Evolutionary conservation across 2,329 filamentous ascomycete genomes (phyloP), one percentile per base, ranked within the genome.

Genomic region (Pseudocercospora cruenta): DNA sequence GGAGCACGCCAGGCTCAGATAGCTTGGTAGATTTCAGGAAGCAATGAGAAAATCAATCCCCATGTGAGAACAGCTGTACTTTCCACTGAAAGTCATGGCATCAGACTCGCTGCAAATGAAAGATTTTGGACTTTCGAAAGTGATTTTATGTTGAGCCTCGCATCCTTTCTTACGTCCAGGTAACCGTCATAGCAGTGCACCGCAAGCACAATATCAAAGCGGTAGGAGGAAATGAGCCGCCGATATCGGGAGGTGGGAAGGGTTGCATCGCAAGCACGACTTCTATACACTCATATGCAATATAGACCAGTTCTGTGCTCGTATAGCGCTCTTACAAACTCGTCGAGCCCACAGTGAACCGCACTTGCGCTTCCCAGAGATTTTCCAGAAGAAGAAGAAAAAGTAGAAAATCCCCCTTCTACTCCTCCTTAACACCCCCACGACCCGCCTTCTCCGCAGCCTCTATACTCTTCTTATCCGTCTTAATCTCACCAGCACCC

Each of bases 401-500:
- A 26, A 26, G 24, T 26, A 26, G 24, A 26, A 26, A 26, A 59
- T 24, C 24, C 19, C 58, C 21, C 47, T 31, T 67, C 68, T 83
- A 85, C 79, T 85, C 83, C 71, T 85, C 83, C 80, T 85, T 85
- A 62, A 79, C 82, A 69, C 83, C 83, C 67, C 83, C 83, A 66
- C 83, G 78, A 39, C 82, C 82, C 58, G 82, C 78, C 72, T 79
- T 78, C 80, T 85, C 83, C 54, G 83, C 83, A 71, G 80, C 79
- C 80, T 85, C 82, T 65, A 85, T 80, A 76, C 83, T 84, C 82
- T 84, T 84, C 81, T 85, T 84, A 81, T 99, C 95, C 79, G 91
- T 96, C 86, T 96, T 93, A 72, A 91, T 87, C 73, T 91, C 86
- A 31, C 86, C 84, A 71, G 87, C 87, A 81, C 90, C 87, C 80